A percentile compares a stretch with the other conserved stretches of the same genome.
Evolutionary conservation across 768 basidiomycete genomes (phyloP).

Genomic region (Tricholoma furcatifolium): DNA sequence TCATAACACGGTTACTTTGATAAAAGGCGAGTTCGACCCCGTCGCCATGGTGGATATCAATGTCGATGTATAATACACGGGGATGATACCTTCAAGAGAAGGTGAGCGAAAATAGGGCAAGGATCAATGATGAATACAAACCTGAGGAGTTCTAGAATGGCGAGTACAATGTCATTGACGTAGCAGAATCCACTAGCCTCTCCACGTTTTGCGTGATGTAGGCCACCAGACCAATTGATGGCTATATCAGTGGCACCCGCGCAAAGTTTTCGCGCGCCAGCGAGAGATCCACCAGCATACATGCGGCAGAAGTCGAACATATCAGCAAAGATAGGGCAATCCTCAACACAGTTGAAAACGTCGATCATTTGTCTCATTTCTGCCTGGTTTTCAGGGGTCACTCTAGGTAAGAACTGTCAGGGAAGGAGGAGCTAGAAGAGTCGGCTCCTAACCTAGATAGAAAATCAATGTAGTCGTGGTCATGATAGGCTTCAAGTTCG

Average conservation of each 20-base stretch:
- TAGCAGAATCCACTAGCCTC: conserved; percentile 99
- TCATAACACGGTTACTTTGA: conserved; percentile 97
- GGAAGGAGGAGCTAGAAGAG: background rate
- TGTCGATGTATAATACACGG: conserved; percentile 96
- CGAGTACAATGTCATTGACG: conserved; percentile 94
- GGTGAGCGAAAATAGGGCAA: background rate
- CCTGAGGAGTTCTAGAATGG: conserved; percentile 90
- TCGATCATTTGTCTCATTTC: conserved; percentile 79
- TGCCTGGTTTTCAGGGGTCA: conserved; percentile 71
- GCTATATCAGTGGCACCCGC: conserved; percentile 92
- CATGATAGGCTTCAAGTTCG: conserved; percentile 90
- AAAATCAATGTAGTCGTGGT: conserved; percentile 94
- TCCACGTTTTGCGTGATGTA: conserved; percentile 97
- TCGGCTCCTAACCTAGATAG: conserved; percentile 66
- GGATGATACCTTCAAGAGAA: conserved; percentile 72
- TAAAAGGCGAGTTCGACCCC: conserved; percentile 99
- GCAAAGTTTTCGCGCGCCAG: conserved; percentile 85
- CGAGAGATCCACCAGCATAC: conserved; percentile 91
- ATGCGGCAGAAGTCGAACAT: conserved; percentile 93
- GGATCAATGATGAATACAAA: conserved; percentile 27
- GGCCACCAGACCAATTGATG: conserved; percentile 97
- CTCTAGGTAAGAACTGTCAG: conserved; percentile 42
- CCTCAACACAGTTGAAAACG: conserved; percentile 92
- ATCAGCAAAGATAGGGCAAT: conserved; percentile 94
- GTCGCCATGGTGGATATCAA: conserved; percentile 98